These are phyloP conservation scores for Eucalyptus globulus DNA, from an alignment of 345 rosid genomes.

Conservation along the genomic window DNA sequence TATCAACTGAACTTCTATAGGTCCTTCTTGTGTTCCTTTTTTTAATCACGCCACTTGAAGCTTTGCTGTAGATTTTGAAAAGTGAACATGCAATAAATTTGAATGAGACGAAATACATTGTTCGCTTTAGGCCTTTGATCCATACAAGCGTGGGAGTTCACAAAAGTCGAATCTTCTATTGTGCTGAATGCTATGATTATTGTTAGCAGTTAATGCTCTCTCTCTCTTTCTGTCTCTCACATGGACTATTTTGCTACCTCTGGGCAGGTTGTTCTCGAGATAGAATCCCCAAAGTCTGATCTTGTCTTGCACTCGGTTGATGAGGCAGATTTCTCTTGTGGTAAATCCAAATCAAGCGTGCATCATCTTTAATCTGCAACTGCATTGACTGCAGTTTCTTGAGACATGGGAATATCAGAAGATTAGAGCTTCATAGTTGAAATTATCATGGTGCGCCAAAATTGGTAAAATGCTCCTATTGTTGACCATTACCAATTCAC, in stretches of 20 bases:
- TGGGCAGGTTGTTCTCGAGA: slow-evolving; percentile 56
- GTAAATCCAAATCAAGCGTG: slow-evolving; percentile 17
- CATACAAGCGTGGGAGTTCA: neutral
- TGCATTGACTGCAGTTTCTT: neutral
- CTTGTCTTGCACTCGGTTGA: slow-evolving; percentile 38
- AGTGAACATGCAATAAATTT: neutral
- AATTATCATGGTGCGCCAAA: neutral
- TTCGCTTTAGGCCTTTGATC: neutral
- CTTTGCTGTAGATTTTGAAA: neutral
- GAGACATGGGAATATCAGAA: neutral
- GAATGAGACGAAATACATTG: accelerated
- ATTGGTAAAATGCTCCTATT: neutral
- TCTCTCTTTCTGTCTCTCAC: neutral
- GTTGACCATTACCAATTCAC: neutral
- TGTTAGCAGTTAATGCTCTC: neutral
- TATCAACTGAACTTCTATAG: neutral
- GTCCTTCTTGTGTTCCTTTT: neutral
- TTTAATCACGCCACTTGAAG: neutral
- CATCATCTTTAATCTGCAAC: slow-evolving; percentile 15
- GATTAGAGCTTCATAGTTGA: neutral
- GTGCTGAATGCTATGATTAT: neutral
- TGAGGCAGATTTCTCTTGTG: slow-evolving; percentile 46
- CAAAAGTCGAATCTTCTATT: neutral
- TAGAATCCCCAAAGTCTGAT: slow-evolving; percentile 44
- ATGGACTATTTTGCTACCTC: neutral